Percentiles rank a stretch among this genome's conserved stretches.
These are phyloP conservation scores for Trichopus zeylanicus DNA, from an alignment of 116 monocot species.

Conservation along the genomic window DNA sequence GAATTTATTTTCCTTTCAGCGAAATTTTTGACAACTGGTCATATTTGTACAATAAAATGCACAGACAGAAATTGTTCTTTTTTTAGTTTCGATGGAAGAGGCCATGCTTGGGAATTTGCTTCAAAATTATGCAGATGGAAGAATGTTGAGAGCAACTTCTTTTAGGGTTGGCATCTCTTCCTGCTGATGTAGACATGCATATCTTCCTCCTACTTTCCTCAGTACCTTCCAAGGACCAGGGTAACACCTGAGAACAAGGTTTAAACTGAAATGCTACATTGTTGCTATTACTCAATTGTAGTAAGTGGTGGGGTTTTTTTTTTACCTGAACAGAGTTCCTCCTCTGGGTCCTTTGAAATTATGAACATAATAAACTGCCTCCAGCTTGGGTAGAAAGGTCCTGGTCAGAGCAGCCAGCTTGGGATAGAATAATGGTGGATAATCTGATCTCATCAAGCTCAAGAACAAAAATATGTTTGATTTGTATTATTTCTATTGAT, in stretches of 20 bases:
- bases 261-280: not conserved
- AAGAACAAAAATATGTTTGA: not conserved
- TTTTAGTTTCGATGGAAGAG: too few species aligned
- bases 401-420: conserved; percentile 76
- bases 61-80: too few species aligned
- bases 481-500: too few species aligned
- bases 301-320: too few species aligned
- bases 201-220: conserved; percentile 47
- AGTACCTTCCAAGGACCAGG: conserved; percentile 88
- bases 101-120: too few species aligned
- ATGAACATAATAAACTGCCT: conserved; percentile 88
- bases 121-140: conserved; percentile 53
- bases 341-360: conserved; percentile 95
- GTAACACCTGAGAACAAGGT: conserved; percentile 52
- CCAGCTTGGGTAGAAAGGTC: conserved; percentile 76
- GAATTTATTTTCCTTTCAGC: not conserved
- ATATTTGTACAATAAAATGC: too few species aligned
- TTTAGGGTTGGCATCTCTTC: conserved; percentile 91
- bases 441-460: conserved; percentile 52
- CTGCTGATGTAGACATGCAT: conserved; percentile 60
- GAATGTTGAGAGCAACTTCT: conserved; percentile 83
- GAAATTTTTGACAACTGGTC: too few species aligned
- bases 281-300: not conserved
- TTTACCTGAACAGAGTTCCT: conserved; percentile 93
- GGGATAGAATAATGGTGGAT: conserved; percentile 95